These are phyloP conservation scores for Citrus unshiu DNA, from an alignment of 345 rosid species.

Conservation along the genomic window DNA sequence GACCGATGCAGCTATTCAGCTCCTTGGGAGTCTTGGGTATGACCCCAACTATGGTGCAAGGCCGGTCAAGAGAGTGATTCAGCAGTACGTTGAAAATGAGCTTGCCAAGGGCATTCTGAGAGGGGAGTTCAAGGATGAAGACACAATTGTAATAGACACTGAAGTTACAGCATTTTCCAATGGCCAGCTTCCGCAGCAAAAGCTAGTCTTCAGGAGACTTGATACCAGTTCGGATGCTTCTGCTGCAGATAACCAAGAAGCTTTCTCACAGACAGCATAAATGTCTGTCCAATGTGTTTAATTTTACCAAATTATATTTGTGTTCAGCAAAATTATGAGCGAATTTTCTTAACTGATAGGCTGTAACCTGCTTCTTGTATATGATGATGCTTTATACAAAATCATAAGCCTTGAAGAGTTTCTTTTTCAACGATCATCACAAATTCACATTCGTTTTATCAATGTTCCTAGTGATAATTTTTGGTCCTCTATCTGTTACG, in stretches of 20 bases:
- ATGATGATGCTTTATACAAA: not conserved
- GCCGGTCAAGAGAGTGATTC: conserved; percentile 96
- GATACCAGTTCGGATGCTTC: conserved; percentile 22
- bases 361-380: not conserved
- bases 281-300: not conserved
- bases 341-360: not conserved
- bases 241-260: conserved; percentile 38
- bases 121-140: conserved; percentile 90
- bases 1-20: conserved; percentile 68
- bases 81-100: conserved; percentile 90
- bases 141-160: conserved; percentile 58
- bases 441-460: not conserved
- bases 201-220: conserved; percentile 62
- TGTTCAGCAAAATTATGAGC: not conserved
- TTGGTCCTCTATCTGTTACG: not conserved
- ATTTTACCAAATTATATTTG: not conserved
- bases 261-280: conserved; percentile 25
- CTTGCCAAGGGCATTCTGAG: conserved; percentile 93
- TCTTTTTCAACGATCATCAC: not conserved
- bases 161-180: conserved; percentile 65
- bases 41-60: conserved; percentile 97
- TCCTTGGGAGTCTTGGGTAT: conserved; percentile 83
- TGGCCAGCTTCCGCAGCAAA: conserved; percentile 84
- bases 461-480: not conserved
- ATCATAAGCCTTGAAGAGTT: not conserved